Base-by-base conservation (phyloP, 805 yeast species). In the Yarrowia deformans region DNA sequence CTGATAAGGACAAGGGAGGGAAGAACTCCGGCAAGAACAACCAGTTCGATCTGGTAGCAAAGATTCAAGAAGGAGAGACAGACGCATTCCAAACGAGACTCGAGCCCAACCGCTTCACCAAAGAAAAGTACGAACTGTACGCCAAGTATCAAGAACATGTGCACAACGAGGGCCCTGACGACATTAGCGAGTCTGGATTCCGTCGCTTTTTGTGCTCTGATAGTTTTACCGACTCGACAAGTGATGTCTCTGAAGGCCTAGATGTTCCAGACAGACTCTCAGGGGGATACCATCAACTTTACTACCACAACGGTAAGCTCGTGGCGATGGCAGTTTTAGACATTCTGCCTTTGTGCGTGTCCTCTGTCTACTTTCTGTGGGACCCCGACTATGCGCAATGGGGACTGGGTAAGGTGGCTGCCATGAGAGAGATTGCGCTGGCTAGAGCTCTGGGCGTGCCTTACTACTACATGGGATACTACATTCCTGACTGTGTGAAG, bases 351-450 rank as follows among this genome's bases (percentile, higher is more conserved):
- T 77, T 85, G 34, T 55, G 74, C 29, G 77, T 93, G 0, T 91
- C 97, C 0, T 88, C 97, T 0, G 93, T 93, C 1, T 93, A 93
- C 76, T 90, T 93, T 75, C 86, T 93, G 13, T 91, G 95, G 90
- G 93, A 92, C 75, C 95, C 96, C 0, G 93, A 87, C 68, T 89
- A 82, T 75, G 87, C 88, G 5, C 82, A 85, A 66, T 79, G 88
- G 72, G 88, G 91, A 0, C 77, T 93, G 39, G 98, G 98, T 0
- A 91, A 91, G 34, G 76, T 93, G 1, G 87, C 93, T 70, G 94
- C 91, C 0, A 74, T 92, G 35, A 78, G 90, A 48, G 98, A 93
- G 74, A 79, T 91, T 46, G 81, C 85, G 1, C 75, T 90, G 76
- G 80, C 87, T 5, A 72, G 81, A 35, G 76, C 83, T 50, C 78